Conservation (phyloP, 169 alveolate species). For the Plasmodium gaboni region DNA sequence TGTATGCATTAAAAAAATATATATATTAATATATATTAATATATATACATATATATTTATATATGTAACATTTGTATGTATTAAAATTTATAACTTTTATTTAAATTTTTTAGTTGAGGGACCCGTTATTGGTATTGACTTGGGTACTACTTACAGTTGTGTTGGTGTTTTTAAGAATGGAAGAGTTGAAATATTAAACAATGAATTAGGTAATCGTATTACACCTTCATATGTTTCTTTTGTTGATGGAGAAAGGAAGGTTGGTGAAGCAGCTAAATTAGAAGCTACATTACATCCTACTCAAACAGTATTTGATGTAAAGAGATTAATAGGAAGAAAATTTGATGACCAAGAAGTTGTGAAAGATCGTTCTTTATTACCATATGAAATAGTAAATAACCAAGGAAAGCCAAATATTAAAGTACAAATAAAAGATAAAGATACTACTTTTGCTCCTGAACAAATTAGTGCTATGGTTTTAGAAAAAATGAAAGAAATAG, state of each 20-base stretch:
- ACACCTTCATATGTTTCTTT: slow-evolving; percentile 99
- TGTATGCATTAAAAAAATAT: no score
- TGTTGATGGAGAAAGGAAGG: slow-evolving; percentile 95
- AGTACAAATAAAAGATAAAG: slow-evolving; percentile 93
- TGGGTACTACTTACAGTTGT: slow-evolving; percentile 99
- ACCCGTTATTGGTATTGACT: slow-evolving; percentile 98
- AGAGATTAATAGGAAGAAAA: slow-evolving; percentile 98
- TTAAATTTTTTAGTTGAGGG: slow-evolving; percentile 86
- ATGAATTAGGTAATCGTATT: slow-evolving; percentile 94
- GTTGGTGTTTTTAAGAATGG: slow-evolving; percentile 98
- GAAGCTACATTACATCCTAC: slow-evolving; percentile 97
- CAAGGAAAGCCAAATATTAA: slow-evolving; percentile 95
- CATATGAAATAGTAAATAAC: slow-evolving; percentile 95
- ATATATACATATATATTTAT: no score
- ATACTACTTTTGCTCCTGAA: slow-evolving; percentile 97
- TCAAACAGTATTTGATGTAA: slow-evolving; percentile 98
- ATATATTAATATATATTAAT: no score
- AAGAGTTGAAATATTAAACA: slow-evolving; percentile 97
- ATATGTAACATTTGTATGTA: no score
- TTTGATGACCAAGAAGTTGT: slow-evolving; percentile 96
- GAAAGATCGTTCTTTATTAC: slow-evolving; percentile 95
- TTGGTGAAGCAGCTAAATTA: slow-evolving; percentile 99
- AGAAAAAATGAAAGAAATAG: slow-evolving; percentile 97
- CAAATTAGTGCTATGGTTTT: slow-evolving; percentile 99
- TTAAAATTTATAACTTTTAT: neutral